Evolutionary conservation across 2,329 filamentous ascomycete species (phyloP).

Genomic region (Calonectria naviculata): DNA sequence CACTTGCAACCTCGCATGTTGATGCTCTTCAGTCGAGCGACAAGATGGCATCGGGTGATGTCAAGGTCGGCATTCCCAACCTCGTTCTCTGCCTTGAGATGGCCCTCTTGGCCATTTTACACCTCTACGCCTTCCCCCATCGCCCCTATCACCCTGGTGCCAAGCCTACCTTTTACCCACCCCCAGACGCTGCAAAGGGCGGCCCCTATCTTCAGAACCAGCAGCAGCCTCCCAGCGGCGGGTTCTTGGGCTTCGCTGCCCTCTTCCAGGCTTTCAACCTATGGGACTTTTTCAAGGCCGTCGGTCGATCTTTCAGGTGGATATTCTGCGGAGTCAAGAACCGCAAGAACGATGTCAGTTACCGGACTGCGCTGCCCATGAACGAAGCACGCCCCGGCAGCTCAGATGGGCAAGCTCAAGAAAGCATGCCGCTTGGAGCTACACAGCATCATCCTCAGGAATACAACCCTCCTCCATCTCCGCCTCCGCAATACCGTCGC

Average conservation of each 20-base stretch:
- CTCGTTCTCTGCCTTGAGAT: slow-evolving; percentile 86
- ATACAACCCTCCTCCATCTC: not conserved
- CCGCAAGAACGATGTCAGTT: slow-evolving; percentile 66
- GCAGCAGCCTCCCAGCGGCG: slow-evolving; percentile 67
- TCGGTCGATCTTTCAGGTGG: slow-evolving; percentile 83
- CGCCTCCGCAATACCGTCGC: slow-evolving; percentile 3
- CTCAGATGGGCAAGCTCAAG: not conserved
- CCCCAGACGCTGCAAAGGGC: slow-evolving; percentile 52
- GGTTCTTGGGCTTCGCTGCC: slow-evolving; percentile 72
- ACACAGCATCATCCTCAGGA: not conserved
- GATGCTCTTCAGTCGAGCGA: slow-evolving; percentile 70
- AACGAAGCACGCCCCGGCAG: not conserved
- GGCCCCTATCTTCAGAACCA: slow-evolving; percentile 56
- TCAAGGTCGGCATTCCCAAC: slow-evolving; percentile 84
- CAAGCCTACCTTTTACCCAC: slow-evolving; percentile 58
- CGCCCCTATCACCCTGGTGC: slow-evolving; percentile 70
- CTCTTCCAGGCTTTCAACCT: slow-evolving; percentile 79
- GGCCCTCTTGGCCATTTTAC: slow-evolving; percentile 81
- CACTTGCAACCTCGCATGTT: slow-evolving; percentile 65
- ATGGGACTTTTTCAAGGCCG: slow-evolving; percentile 85
- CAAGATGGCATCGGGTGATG: slow-evolving; percentile 74
- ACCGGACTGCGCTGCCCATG: slow-evolving; percentile 36
- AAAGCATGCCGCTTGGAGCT: not conserved
- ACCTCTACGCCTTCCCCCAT: slow-evolving; percentile 86
- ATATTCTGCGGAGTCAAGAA: slow-evolving; percentile 80